Percentiles rank a stretch among this genome's conserved stretches.
phyloP scores from a whole-genome alignment of 2,329 filamentous ascomycete genomes.

The Pezicula radicicola region DNA sequence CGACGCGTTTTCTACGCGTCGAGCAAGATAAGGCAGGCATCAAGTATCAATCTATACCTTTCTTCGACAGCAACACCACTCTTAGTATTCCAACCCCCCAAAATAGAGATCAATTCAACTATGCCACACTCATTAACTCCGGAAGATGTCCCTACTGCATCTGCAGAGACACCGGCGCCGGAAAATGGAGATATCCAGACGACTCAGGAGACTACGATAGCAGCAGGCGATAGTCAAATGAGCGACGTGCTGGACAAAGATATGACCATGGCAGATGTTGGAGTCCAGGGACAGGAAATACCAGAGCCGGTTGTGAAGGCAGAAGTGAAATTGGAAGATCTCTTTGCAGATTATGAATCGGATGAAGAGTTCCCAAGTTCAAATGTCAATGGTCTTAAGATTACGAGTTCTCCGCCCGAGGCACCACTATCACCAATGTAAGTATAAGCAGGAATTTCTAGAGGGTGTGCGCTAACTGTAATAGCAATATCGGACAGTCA shows the following conservation, averaged over 20 bases:
- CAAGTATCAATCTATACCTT: neutral
- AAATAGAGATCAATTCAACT: too few relatives aligned
- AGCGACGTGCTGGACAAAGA: conserved; percentile 17
- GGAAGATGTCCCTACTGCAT: conserved; percentile 6
- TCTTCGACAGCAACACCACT: neutral
- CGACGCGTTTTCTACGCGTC: neutral
- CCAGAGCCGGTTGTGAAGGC: conserved; percentile 8
- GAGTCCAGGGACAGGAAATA: conserved; percentile 7
- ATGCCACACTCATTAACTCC: conserved; percentile 46
- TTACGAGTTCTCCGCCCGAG: conserved; percentile 40
- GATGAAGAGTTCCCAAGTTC: conserved; percentile 60
- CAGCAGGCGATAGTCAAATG: conserved; percentile 6
- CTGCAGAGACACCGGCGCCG: conserved; percentile 26
- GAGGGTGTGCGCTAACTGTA: conserved; percentile 15
- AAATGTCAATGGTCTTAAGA: conserved; percentile 32
- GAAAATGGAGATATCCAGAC: conserved; percentile 27
- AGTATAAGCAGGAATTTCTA: conserved; percentile 16
- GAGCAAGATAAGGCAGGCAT: neutral
- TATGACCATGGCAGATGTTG: conserved; percentile 20
- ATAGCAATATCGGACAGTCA: conserved; percentile 31
- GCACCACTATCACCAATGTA: conserved; percentile 42
- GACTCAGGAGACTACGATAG: conserved; percentile 3
- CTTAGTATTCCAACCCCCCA: too few relatives aligned
- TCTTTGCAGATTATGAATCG: conserved; percentile 57
- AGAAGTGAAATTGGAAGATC: conserved; percentile 52